phyloP scores from a whole-genome alignment of 805 yeast species.

The Kluyveromyces siamensis region DNA sequence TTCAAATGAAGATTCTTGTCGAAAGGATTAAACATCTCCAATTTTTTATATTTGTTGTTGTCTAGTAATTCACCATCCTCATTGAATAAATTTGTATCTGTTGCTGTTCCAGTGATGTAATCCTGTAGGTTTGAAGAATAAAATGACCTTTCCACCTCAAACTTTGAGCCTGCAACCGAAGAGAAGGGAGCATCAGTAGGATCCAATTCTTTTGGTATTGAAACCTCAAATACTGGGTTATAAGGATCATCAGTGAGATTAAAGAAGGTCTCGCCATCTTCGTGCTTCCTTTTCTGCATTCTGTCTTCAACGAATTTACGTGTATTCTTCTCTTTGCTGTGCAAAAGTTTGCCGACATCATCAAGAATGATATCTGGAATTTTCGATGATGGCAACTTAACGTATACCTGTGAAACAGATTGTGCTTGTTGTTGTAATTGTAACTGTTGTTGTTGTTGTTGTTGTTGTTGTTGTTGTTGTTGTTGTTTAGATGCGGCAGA shows the following conservation, averaged over 20 bases:
- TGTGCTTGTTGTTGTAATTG: slow-evolving; percentile 14
- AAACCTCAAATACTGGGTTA: slow-evolving; percentile 69
- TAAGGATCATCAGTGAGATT: slow-evolving; percentile 82
- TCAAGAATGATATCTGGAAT: slow-evolving; percentile 88
- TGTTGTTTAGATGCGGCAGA: slow-evolving; percentile 6
- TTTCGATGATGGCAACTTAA: slow-evolving; percentile 78
- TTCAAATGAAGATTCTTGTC: slow-evolving; percentile 23
- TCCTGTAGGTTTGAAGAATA: slow-evolving; percentile 30
- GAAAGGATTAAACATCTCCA: slow-evolving; percentile 32
- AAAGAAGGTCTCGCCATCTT: slow-evolving; percentile 65
- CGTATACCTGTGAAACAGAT: slow-evolving; percentile 57
- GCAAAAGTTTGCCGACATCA: slow-evolving; percentile 65
- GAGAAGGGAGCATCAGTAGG: slow-evolving; percentile 68
- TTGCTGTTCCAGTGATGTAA: slow-evolving; percentile 21
- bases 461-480: slow-evolving; percentile 6
- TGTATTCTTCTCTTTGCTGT: slow-evolving; percentile 69
- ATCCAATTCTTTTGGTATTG: slow-evolving; percentile 45
- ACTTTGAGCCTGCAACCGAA: slow-evolving; percentile 62
- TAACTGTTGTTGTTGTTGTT: slow-evolving; percentile 12
- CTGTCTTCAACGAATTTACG: slow-evolving; percentile 81
- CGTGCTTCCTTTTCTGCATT: slow-evolving; percentile 56
- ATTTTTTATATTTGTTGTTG: slow-evolving; percentile 21
- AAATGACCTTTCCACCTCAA: slow-evolving; percentile 54
- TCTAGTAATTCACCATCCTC: slow-evolving; percentile 26
- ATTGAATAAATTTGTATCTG: slow-evolving; percentile 16